Percentiles rank a stretch among this genome's conserved stretches.
Conservation (phyloP, 495 filamentous ascomycete genomes). For the Tricharina praecox region DNA sequence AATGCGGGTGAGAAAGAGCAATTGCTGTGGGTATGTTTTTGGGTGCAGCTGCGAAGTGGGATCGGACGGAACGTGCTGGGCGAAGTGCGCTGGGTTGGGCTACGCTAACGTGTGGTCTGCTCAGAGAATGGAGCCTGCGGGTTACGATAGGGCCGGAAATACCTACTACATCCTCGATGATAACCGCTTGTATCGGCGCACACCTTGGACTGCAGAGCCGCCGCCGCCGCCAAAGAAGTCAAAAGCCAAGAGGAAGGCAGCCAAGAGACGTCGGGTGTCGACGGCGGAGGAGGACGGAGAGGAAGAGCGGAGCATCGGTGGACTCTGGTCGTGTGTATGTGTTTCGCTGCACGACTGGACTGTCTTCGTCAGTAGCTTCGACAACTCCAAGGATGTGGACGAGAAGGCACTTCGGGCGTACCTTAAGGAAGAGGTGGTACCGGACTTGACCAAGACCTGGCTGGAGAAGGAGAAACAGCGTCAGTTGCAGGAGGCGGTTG, state of each 20-base stretch:
- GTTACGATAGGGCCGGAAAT: slow-evolving; percentile 70
- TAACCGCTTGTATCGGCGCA: slow-evolving; percentile 75
- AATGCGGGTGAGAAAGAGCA: slow-evolving; percentile 69
- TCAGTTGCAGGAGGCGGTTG: slow-evolving; percentile 32
- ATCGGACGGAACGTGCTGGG: slow-evolving; percentile 2
- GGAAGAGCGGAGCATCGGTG: slow-evolving; percentile 31
- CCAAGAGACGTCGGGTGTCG: slow-evolving; percentile 53
- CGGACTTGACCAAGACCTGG: slow-evolving; percentile 70
- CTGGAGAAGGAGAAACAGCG: slow-evolving; percentile 51
- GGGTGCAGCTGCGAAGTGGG: not conserved
- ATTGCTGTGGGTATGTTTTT: slow-evolving; percentile 54
- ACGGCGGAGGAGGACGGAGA: slow-evolving; percentile 42
- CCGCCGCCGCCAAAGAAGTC: slow-evolving; percentile 37
- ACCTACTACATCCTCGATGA: slow-evolving; percentile 86
- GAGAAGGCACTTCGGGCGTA: slow-evolving; percentile 58
- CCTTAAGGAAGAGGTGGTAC: slow-evolving; percentile 57
- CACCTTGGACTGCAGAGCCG: slow-evolving; percentile 34
- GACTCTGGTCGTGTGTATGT: slow-evolving; percentile 84
- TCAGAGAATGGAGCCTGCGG: slow-evolving; percentile 80
- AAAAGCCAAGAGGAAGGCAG: slow-evolving; percentile 62
- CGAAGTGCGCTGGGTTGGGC: slow-evolving; percentile 2
- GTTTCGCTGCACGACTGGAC: slow-evolving; percentile 62
- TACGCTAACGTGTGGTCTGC: too few species aligned
- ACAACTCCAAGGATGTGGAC: slow-evolving; percentile 57
- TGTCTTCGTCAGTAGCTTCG: slow-evolving; percentile 50